A percentile compares a stretch with the other conserved stretches of the same genome.
Conservation (phyloP, 768 basidiomycete species). For the Pleurotus sapidus region DNA sequence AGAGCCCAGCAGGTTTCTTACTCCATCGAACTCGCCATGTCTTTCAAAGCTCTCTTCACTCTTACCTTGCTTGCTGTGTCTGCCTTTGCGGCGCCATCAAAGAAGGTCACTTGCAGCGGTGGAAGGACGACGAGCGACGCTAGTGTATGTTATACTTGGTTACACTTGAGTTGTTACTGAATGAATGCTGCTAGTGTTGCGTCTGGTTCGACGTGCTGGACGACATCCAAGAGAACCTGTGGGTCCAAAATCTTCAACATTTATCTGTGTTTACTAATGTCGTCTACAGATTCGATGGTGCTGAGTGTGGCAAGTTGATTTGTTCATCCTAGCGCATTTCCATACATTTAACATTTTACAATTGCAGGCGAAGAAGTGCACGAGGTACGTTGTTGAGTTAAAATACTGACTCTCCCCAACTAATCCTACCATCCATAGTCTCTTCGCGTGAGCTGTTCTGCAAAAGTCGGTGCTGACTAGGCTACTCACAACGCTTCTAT, state of each 20-base stretch:
- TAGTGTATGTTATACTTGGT: neutral
- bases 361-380: conserved; percentile 24
- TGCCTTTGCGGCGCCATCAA: conserved; percentile 52
- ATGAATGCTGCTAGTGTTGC: conserved; percentile 20
- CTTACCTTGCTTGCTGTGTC: conserved; percentile 6
- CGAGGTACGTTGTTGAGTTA: conserved; percentile 14
- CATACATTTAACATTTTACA: neutral
- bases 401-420: neutral
- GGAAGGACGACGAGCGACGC: conserved; percentile 15
- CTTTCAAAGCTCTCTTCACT: conserved; percentile 2
- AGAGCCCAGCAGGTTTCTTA: too few species aligned
- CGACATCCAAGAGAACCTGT: conserved; percentile 30
- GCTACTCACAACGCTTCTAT: neutral
- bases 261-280: too few species aligned
- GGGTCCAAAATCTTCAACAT: neutral
- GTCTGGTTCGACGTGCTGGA: conserved; percentile 32
- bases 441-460: conserved; percentile 13
- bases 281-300: conserved; percentile 22
- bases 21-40: neutral
- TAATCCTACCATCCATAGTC: conserved; percentile 8
- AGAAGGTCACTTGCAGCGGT: conserved; percentile 18
- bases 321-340: neutral
- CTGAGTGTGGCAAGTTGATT: conserved; percentile 23
- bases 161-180: too few species aligned
- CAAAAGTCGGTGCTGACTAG: neutral